Base-by-base conservation (phyloP, 108 stramenopile genomes). In the Cyclotella cryptica region DNA sequence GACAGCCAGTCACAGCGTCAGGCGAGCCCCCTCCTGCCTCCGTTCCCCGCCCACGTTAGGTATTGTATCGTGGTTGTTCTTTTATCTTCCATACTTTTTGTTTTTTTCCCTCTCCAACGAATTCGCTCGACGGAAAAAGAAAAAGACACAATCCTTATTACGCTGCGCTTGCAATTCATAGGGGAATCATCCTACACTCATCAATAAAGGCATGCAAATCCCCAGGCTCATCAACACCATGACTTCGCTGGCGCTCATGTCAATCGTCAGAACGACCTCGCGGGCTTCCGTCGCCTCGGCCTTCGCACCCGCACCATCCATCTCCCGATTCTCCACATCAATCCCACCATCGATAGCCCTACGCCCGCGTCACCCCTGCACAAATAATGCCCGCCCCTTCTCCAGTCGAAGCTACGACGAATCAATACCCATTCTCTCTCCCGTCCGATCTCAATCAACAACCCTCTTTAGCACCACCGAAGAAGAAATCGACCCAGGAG, bases 401-500 rank as follows among this genome's bases (percentile, higher is more conserved):
- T 46, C 66, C 29, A 30, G 57, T 19, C 5, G 4, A 57, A 40
- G 27, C 42, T 44, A 63, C 27, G 26, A 27, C 43, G 15, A 10
- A 26, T 51, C 59, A 11, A 49, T 42, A 28, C 43, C 64, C n/a
- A 18, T 46, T 39, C 59, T 24, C 18, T 58, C 41, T 28, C 30
- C 30, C 61, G n/a, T 71, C 17, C 27, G 54, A 35, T 62, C 61
- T 26, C 24, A 35, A 61, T 7, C 29, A 29, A 61, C 29, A 29
- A 6, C 59, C 17, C 75, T 81, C 0, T 76, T 72, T 22, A 78
- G 71, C 35, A 55, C 76, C 22, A 66, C 43, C 51, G 76, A 88
- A 77, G 94, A 96, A 81, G 85, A n/a, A n/a, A n/a, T 93, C 11
- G 94, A 96, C 71, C 94, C 94, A 1, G 94, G 94, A 19, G 65